Evolutionary conservation across 1,139 yeast species (phyloP), one percentile per base, ranked within the genome.

Genomic region (Kluyveromyces sp.): DNA sequence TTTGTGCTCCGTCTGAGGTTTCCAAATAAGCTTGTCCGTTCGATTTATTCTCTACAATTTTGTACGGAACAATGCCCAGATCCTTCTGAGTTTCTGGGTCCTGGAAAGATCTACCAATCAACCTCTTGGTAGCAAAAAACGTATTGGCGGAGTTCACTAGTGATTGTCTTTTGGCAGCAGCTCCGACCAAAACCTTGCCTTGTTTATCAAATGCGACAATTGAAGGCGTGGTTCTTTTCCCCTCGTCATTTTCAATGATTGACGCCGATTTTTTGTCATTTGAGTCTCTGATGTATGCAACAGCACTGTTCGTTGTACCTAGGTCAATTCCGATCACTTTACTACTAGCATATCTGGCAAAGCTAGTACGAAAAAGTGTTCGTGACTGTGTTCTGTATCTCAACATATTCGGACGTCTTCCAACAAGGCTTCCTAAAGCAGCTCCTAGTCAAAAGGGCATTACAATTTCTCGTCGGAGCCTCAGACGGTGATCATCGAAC

Each of bases 241-340:
- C 88, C 51, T 80, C 80, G 45, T 71, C 75, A 58, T 82, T 80
- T 56, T 83, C 92, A 33, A 83, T 66, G 34, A 83, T 81, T 1
- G 56, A 49, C 8, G 65, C 63, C 1, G 77, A 75, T 48, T 73
- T 71, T 51, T 80, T 76, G 36, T 80, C 66, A 41, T 49, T 50
- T 3, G 58, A 50, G 42, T 61, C 60, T 38, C 59, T 47, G 19
- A 61, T 57, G 44, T 60, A 60, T 0, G 92, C 92, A 7, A 82
- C 92, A 0, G 92, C 92, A 12, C 89, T 82, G 55, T 83, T 83
- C 12, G 94, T 83, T 3, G 94, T 83, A 12, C 94, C 94, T 39
- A 83, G 63, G 59, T 83, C 94, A 47, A 83, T 82, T 36, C 94
- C 94, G 41, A 83, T 75, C 2, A 83, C 87, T 46, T 58, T 60